phyloP scores from a whole-genome alignment of 257 asterid species.

The Ligustrum vulgare region DNA sequence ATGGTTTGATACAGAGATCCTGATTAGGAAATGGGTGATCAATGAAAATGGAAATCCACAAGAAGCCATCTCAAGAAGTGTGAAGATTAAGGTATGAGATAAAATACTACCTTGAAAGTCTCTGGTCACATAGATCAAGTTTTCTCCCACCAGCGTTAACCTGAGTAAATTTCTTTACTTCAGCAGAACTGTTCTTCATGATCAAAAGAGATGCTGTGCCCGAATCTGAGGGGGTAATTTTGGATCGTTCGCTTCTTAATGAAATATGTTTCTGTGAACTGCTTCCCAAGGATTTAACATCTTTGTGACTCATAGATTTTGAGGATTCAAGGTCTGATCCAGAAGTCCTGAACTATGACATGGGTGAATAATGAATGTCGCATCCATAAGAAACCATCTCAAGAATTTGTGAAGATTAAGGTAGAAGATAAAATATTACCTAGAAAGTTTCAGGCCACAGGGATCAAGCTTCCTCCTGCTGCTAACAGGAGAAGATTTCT shows the following conservation, averaged over 20 bases:
- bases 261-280: constrained; percentile 33
- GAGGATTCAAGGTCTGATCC: constrained; percentile 45
- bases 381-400: constrained; percentile 18
- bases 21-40: constrained; percentile 21
- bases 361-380: constrained; percentile 3
- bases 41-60: constrained; percentile 10
- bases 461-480: constrained; percentile 37
- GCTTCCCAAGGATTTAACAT: constrained; percentile 34
- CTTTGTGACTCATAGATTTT: constrained; percentile 38
- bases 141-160: constrained; percentile 36
- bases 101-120: constrained; percentile 50
- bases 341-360: constrained; percentile 32
- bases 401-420: constrained; percentile 9
- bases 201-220: constrained; percentile 29
- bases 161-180: constrained; percentile 35
- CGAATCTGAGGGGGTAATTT: constrained; percentile 22
- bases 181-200: constrained; percentile 31
- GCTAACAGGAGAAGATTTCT: constrained; percentile 37
- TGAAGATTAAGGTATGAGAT: constrained; percentile 15
- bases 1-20: constrained; percentile 43
- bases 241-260: constrained; percentile 31
- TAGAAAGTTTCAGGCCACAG: constrained; percentile 43
- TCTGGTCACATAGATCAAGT: constrained; percentile 37
- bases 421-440: constrained; percentile 36
- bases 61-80: constrained; percentile 17